Evolutionary conservation across 2,329 filamentous ascomycete species (phyloP).

Genomic region (Aureobasidium namibiae): DNA sequence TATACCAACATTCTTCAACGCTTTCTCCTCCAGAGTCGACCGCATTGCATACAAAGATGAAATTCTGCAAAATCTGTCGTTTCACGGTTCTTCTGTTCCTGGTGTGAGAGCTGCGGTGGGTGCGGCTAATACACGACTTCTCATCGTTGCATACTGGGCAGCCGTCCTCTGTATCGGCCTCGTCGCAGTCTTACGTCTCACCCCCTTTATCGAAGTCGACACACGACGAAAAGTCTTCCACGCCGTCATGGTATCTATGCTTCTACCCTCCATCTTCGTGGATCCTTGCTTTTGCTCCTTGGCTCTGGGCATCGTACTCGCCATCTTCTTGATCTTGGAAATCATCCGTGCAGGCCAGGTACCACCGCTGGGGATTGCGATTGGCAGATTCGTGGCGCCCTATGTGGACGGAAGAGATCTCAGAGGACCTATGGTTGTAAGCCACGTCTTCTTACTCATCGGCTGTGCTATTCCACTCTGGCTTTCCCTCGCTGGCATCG

Average conservation of each 20-base stretch:
- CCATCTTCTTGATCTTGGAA: conserved; percentile 81
- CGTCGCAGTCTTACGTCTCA: conserved; percentile 64
- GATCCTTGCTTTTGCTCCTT: conserved; percentile 79
- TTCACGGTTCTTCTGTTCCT: conserved; percentile 34
- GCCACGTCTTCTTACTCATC: conserved; percentile 89
- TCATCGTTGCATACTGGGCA: conserved; percentile 67
- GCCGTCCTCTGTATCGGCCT: conserved; percentile 63
- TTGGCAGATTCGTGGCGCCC: conserved; percentile 79
- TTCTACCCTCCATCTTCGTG: conserved; percentile 76
- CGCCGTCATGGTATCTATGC: conserved; percentile 96
- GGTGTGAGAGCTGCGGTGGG: conserved; percentile 59
- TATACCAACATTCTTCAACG: conserved; percentile 43
- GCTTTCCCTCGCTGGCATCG: conserved; percentile 68
- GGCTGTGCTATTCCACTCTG: conserved; percentile 93
- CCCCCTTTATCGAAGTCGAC: conserved; percentile 83
- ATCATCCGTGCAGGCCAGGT: conserved; percentile 84
- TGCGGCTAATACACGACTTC: conserved; percentile 70
- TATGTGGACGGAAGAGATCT: conserved; percentile 94
- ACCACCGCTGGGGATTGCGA: conserved; percentile 75
- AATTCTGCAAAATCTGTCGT: conserved; percentile 1
- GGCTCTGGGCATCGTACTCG: conserved; percentile 69
- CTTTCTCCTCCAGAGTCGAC: conserved; percentile 19
- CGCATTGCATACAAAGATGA: conserved; percentile 14
- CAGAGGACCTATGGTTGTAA: conserved; percentile 87
- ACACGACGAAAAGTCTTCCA: conserved; percentile 96